Evolutionary conservation across 352 stramenopile species (phyloP).

Genomic region (Globisporangium orthogonon): DNA sequence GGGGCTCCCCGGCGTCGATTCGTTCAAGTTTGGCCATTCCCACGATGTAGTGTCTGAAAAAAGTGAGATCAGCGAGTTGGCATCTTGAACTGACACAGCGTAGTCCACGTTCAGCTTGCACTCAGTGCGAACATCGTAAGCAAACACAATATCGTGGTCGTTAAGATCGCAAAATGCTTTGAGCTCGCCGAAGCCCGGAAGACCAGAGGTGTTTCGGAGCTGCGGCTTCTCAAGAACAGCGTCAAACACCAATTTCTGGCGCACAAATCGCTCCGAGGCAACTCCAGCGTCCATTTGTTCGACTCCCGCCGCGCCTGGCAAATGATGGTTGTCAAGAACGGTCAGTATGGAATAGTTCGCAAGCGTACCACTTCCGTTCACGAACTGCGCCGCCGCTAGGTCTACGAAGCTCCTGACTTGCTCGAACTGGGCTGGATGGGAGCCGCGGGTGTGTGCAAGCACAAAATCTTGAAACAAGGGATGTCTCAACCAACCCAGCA

Average conservation of each 20-base stretch:
- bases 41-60: slow-evolving; percentile 18
- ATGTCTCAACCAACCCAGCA: slow-evolving; percentile 35
- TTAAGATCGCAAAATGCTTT: slow-evolving; percentile 34
- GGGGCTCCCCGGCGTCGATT: not conserved
- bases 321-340: slow-evolving; percentile 1
- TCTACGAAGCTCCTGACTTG: slow-evolving; percentile 14
- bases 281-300: slow-evolving; percentile 22
- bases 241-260: slow-evolving; percentile 23
- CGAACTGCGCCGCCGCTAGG: slow-evolving; percentile 38
- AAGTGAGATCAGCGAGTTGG: slow-evolving; percentile 14
- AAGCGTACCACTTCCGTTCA: slow-evolving; percentile 27
- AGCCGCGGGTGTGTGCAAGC: slow-evolving; percentile 17
- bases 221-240: not conserved
- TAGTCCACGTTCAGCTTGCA: slow-evolving; percentile 25
- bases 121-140: slow-evolving; percentile 18
- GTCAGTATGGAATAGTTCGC: slow-evolving; percentile 21
- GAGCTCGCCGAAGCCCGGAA: slow-evolving; percentile 35
- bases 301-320: slow-evolving; percentile 1
- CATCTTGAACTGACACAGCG: slow-evolving; percentile 14
- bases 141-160: slow-evolving; percentile 19
- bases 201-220: slow-evolving; percentile 10
- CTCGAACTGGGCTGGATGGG: slow-evolving; percentile 1
- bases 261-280: slow-evolving; percentile 32
- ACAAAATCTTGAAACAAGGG: slow-evolving; percentile 27
- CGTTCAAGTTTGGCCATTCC: slow-evolving; percentile 17